phyloP scores from a whole-genome alignment of 768 basidiomycete genomes.

The Sutorius australiensis region DNA sequence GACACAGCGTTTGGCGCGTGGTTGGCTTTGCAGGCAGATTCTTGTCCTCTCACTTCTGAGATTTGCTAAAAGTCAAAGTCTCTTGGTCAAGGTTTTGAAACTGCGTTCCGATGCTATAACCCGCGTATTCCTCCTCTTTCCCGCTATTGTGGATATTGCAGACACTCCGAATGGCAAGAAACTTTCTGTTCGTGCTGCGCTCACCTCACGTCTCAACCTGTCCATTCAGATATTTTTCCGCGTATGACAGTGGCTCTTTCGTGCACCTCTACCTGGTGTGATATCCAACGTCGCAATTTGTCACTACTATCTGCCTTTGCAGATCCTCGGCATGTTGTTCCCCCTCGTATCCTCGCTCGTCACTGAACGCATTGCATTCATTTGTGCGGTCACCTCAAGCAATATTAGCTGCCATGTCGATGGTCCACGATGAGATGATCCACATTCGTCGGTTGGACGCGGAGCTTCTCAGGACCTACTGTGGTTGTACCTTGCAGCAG shows the following conservation, averaged over 20 bases:
- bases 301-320: slow-evolving; percentile 38
- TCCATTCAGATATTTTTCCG: neutral
- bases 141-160: slow-evolving; percentile 61
- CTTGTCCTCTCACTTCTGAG: neutral
- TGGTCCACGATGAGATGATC: slow-evolving; percentile 70
- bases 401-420: slow-evolving; percentile 51
- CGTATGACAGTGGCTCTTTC: slow-evolving; percentile 43
- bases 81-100: slow-evolving; percentile 46
- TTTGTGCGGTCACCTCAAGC: slow-evolving; percentile 50
- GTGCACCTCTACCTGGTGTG: slow-evolving; percentile 40
- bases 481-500: slow-evolving; percentile 61
- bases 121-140: slow-evolving; percentile 62
- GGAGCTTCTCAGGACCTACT: slow-evolving; percentile 39
- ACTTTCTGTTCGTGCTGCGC: slow-evolving; percentile 47
- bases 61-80: neutral
- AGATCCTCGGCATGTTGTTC: slow-evolving; percentile 44
- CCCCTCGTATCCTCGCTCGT: slow-evolving; percentile 47
- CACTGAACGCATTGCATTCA: slow-evolving; percentile 43
- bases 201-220: neutral
- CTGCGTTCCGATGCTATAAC: slow-evolving; percentile 35
- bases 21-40: slow-evolving; percentile 55
- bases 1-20: slow-evolving; percentile 78
- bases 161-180: slow-evolving; percentile 59
- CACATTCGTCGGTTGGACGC: slow-evolving; percentile 52
- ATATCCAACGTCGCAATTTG: slow-evolving; percentile 42